Percentiles rank a stretch among this genome's conserved stretches.
Evolutionary conservation across 306 rosid genomes (phyloP).

Genomic region (Quercus dentata): DNA sequence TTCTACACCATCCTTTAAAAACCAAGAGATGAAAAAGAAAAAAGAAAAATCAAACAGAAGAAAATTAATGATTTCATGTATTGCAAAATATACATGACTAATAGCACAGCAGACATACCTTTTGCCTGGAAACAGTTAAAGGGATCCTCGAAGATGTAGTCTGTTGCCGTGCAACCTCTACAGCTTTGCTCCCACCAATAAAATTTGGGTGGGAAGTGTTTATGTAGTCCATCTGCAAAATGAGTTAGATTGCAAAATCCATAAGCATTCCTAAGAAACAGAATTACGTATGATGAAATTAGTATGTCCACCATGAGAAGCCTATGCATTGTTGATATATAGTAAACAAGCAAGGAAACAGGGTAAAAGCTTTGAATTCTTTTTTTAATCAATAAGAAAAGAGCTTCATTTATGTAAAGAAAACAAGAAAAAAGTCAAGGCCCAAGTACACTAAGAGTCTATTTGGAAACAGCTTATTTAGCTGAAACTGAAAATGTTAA

Average conservation of each 20-base stretch:
- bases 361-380: neutral
- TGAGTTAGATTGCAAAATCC: constrained; percentile 7
- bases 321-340: neutral
- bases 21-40: constrained; percentile 1
- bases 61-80: neutral
- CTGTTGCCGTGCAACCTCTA: constrained; percentile 77
- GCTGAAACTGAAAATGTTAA: no score
- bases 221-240: constrained; percentile 92
- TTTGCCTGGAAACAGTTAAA: constrained; percentile 57
- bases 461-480: no score
- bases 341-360: neutral
- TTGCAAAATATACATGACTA: constrained; percentile 14
- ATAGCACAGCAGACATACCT: constrained; percentile 43
- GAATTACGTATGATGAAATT: neutral
- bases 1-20: constrained; percentile 71
- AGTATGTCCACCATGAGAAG: neutral
- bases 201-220: constrained; percentile 97
- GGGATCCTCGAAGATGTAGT: constrained; percentile 67
- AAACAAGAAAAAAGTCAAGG: no score
- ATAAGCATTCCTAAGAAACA: neutral
- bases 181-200: constrained; percentile 94
- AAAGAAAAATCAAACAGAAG: neutral
- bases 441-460: no score
- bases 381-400: no score
- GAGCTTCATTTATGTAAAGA: no score